These are phyloP conservation scores for Cladophialophora exuberans DNA, from an alignment of 2,329 filamentous ascomycete genomes.

Conservation along the genomic window DNA sequence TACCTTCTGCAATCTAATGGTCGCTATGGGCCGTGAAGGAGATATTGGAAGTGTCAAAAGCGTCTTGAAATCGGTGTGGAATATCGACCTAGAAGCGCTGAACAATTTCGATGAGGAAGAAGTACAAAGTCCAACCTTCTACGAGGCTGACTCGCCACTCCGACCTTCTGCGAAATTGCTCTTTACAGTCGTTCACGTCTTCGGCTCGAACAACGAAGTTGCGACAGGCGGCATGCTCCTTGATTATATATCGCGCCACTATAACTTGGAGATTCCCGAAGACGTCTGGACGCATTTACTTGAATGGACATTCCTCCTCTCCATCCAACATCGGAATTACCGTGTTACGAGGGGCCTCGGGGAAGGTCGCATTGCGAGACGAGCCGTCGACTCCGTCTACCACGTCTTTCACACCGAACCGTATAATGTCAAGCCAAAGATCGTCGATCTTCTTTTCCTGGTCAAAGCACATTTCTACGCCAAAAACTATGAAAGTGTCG, in stretches of 20 bases:
- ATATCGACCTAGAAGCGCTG: slow-evolving; percentile 53
- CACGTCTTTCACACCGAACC: slow-evolving; percentile 62
- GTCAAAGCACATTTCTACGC: slow-evolving; percentile 12
- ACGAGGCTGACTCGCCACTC: slow-evolving; percentile 56
- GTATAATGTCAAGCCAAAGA: slow-evolving; percentile 59
- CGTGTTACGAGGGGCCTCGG: slow-evolving; percentile 41
- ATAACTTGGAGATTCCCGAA: slow-evolving; percentile 60
- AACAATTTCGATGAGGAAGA: slow-evolving; percentile 39
- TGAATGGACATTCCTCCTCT: slow-evolving; percentile 66
- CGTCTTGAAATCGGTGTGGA: slow-evolving; percentile 58
- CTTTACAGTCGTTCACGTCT: slow-evolving; percentile 68
- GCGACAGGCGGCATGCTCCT: slow-evolving; percentile 62
- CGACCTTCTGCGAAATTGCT: slow-evolving; percentile 64
- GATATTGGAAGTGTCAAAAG: slow-evolving; percentile 51
- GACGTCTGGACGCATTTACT: slow-evolving; percentile 69
- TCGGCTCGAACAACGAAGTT: slow-evolving; percentile 68
- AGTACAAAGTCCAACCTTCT: slow-evolving; percentile 42
- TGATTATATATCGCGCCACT: slow-evolving; percentile 64
- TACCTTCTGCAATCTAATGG: slow-evolving; percentile 58
- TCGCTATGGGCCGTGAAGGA: slow-evolving; percentile 57
- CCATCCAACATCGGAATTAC: slow-evolving; percentile 42
- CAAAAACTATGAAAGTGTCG: slow-evolving; percentile 7
- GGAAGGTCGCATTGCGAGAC: slow-evolving; percentile 41
- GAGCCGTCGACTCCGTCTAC: slow-evolving; percentile 60
- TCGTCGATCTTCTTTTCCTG: slow-evolving; percentile 42